Evolutionary conservation across 805 yeast genomes (phyloP).

Genomic region (Teunomyces barrocoloradensis): DNA sequence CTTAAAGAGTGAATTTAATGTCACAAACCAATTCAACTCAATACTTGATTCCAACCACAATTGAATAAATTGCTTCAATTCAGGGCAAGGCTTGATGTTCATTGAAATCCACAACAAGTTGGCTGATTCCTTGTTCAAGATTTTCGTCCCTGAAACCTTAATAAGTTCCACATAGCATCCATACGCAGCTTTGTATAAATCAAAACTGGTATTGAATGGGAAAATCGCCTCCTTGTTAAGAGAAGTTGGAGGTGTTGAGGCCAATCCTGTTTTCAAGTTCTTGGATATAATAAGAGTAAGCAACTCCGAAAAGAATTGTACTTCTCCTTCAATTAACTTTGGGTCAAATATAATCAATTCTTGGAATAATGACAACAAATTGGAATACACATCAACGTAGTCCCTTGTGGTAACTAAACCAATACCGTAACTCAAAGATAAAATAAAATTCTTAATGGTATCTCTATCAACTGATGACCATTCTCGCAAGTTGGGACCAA

Average conservation of each 20-base stretch:
- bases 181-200: constrained; percentile 44
- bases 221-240: constrained; percentile 41
- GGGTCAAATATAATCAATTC: constrained; percentile 41
- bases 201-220: constrained; percentile 43
- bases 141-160: constrained; percentile 45
- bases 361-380: constrained; percentile 28
- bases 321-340: constrained; percentile 30
- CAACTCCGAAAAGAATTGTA: constrained; percentile 26
- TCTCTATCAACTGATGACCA: constrained; percentile 15
- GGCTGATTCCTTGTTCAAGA: constrained; percentile 47
- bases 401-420: constrained; percentile 30
- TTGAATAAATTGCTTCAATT: constrained; percentile 44
- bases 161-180: constrained; percentile 58
- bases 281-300: constrained; percentile 29
- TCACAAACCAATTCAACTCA: constrained; percentile 56
- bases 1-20: constrained; percentile 49
- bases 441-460: constrained; percentile 25
- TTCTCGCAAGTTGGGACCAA: constrained; percentile 39
- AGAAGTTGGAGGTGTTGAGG: constrained; percentile 34
- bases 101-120: constrained; percentile 59
- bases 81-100: constrained; percentile 46
- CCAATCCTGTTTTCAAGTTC: constrained; percentile 36
- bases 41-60: constrained; percentile 59
- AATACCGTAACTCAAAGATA: constrained; percentile 29
- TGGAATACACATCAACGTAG: constrained; percentile 18